These are phyloP conservation scores for Pichia sorboxylosa DNA, from an alignment of 1,139 yeast genomes.

Conservation along the genomic window DNA sequence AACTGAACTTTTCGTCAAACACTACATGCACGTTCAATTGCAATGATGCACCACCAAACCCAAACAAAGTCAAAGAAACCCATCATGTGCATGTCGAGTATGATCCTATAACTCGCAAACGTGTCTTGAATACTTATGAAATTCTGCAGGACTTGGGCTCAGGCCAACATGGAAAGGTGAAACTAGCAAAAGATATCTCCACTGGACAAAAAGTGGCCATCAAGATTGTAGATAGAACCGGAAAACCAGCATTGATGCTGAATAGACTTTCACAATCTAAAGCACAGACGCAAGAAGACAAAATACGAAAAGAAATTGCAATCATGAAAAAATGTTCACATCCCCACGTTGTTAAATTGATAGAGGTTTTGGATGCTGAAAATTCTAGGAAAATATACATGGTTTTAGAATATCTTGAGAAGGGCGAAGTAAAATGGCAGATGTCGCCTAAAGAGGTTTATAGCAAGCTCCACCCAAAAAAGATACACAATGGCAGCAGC, in stretches of 20 bases:
- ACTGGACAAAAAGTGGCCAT: constrained; percentile 77
- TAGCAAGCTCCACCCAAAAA: not conserved
- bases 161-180: constrained; percentile 97
- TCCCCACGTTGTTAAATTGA: constrained; percentile 76
- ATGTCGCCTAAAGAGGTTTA: constrained; percentile 16
- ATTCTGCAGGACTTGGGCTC: constrained; percentile 79
- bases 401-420: constrained; percentile 82
- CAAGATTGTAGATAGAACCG: constrained; percentile 76
- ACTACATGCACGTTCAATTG: constrained; percentile 4
- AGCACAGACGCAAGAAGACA: constrained; percentile 45
- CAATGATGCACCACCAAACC: not conserved
- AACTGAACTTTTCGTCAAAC: not conserved
- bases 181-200: constrained; percentile 67
- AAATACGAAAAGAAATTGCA: constrained; percentile 83
- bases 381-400: constrained; percentile 77
- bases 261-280: constrained; percentile 27
- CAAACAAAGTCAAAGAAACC: constrained; percentile 60
- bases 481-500: constrained; percentile 7
- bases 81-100: constrained; percentile 70
- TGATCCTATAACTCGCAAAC: constrained; percentile 78
- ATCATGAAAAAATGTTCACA: constrained; percentile 91
- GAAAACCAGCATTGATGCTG: constrained; percentile 39
- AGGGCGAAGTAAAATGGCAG: constrained; percentile 91
- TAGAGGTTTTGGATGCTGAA: constrained; percentile 84
- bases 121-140: constrained; percentile 83